phyloP scores from a whole-genome alignment of 805 yeast genomes.

The Ascoidea asiatica region DNA sequence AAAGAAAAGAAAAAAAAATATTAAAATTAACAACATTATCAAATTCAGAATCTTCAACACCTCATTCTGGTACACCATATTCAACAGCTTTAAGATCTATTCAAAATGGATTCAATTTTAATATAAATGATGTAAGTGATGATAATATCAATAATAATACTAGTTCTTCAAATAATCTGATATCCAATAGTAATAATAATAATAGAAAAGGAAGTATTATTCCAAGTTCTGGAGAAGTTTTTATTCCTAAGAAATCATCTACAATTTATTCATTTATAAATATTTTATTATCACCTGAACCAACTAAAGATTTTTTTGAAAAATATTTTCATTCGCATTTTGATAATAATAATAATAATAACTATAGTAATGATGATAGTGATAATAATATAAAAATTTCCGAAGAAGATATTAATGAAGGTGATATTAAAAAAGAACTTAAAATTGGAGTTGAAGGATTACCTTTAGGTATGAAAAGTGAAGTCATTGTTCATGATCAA shows the following conservation, averaged over 20 bases:
- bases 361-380: constrained; percentile 2
- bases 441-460: constrained; percentile 43
- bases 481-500: constrained; percentile 71
- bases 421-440: constrained; percentile 45
- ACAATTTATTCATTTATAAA: constrained; percentile 38
- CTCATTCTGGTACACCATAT: too few relatives aligned
- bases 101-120: too few relatives aligned
- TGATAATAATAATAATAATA: constrained; percentile 6
- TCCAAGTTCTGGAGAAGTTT: constrained; percentile 5
- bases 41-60: too few relatives aligned
- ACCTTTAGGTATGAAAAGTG: constrained; percentile 30
- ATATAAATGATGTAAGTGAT: too few relatives aligned
- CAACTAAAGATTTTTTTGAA: constrained; percentile 31
- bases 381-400: constrained; percentile 4
- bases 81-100: too few relatives aligned
- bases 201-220: constrained; percentile 1
- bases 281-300: constrained; percentile 40
- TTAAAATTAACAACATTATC: too few relatives aligned
- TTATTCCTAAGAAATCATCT: constrained; percentile 32
- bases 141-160: too few relatives aligned
- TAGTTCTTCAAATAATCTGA: constrained; percentile 9
- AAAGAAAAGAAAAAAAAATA: too few relatives aligned
- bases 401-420: constrained; percentile 3
- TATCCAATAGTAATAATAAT: constrained; percentile 7
- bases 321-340: constrained; percentile 1